phyloP scores from a whole-genome alignment of 169 alveolate species.

The Toxoplasma gondii region DNA sequence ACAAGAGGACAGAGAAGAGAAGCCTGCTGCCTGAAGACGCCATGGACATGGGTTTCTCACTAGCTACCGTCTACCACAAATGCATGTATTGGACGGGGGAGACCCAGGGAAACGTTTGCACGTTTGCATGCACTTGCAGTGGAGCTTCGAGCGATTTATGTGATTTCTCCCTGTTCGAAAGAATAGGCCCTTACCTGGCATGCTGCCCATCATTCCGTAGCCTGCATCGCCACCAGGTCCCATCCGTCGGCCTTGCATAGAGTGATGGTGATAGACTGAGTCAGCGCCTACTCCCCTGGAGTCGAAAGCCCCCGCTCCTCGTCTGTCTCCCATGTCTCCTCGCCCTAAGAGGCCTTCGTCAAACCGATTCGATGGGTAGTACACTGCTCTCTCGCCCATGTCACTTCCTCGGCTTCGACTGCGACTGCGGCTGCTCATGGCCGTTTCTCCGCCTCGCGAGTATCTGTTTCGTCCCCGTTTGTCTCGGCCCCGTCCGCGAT shows the following conservation, averaged over 20 bases:
- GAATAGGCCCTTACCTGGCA: neutral
- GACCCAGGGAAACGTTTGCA: too few relatives aligned
- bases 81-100: too few relatives aligned
- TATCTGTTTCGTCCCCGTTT: neutral
- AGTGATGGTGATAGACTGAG: neutral
- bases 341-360: neutral
- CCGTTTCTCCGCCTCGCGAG: neutral
- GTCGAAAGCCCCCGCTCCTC: neutral
- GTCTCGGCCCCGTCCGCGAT: neutral
- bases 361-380: neutral
- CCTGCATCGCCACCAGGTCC: neutral
- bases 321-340: neutral
- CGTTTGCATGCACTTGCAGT: too few relatives aligned
- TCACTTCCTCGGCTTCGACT: slow-evolving; percentile 12
- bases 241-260: neutral
- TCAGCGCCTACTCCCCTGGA: neutral
- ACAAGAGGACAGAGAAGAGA: too few relatives aligned
- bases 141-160: too few relatives aligned
- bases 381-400: neutral
- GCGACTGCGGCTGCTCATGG: neutral
- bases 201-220: neutral
- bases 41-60: too few relatives aligned
- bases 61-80: too few relatives aligned
- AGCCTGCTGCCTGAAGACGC: too few relatives aligned
- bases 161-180: too few relatives aligned